Conservation (phyloP, 306 rosid species). For the Castanea crenata region DNA sequence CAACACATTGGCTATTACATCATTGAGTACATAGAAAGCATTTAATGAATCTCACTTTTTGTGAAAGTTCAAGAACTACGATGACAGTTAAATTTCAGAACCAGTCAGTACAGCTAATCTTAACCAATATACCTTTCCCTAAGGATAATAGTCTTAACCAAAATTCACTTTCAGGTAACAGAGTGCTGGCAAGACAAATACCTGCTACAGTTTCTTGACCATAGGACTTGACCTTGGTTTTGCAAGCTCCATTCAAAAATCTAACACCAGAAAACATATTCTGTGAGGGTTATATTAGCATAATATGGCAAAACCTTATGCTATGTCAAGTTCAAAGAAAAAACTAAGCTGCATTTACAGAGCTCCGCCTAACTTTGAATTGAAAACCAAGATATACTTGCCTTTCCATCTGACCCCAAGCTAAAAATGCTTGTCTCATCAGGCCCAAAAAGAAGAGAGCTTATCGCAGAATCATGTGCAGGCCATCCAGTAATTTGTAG, state of each 20-base stretch:
- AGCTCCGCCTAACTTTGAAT: slow-evolving; percentile 13
- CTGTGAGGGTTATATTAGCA: neutral
- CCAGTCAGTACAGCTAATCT: neutral
- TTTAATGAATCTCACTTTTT: neutral
- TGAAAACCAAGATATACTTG: slow-evolving; percentile 26
- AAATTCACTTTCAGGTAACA: slow-evolving; percentile 3
- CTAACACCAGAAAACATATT: slow-evolving; percentile 41
- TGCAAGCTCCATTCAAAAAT: slow-evolving; percentile 97
- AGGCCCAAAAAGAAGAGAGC: slow-evolving; percentile 91
- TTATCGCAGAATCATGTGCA: slow-evolving; percentile 94
- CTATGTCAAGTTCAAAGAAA: neutral
- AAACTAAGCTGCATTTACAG: neutral
- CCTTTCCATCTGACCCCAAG: slow-evolving; percentile 92
- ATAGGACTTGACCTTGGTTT: slow-evolving; percentile 89
- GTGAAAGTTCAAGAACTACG: neutral
- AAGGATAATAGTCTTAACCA: neutral
- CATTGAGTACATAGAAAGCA: neutral
- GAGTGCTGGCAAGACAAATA: slow-evolving; percentile 27
- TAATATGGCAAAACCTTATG: slow-evolving; percentile 5
- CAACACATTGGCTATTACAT: neutral
- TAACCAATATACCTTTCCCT: neutral
- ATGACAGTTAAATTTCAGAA: neutral
- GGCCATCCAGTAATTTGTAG: slow-evolving; percentile 99
- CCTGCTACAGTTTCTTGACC: slow-evolving; percentile 89
- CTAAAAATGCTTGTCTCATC: slow-evolving; percentile 98